phyloP scores from a whole-genome alignment of 257 asterid species.

The Fraxinus anomala region DNA sequence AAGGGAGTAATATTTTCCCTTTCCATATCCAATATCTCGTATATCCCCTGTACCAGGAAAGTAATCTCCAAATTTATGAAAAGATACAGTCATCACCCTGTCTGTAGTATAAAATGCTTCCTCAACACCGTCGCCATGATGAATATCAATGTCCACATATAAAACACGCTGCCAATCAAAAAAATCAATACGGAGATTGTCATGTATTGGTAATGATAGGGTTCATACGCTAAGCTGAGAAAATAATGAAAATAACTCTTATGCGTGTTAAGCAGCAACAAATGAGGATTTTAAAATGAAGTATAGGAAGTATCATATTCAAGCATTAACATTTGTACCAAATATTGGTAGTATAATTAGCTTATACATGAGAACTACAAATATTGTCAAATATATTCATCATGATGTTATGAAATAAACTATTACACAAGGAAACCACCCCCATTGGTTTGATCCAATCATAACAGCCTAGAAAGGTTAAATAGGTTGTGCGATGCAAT shows the following conservation, averaged over 20 bases:
- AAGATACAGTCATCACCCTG: conserved; percentile 71
- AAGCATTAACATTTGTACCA: conserved; percentile 12
- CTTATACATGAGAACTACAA: neutral
- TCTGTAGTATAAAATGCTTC: conserved; percentile 71
- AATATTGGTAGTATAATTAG: conserved; percentile 3
- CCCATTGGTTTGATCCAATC: neutral
- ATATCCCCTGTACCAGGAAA: conserved; percentile 70
- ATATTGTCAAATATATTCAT: neutral
- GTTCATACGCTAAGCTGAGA: neutral
- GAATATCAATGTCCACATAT: conserved; percentile 65
- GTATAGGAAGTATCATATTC: neutral
- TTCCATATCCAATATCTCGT: conserved; percentile 60
- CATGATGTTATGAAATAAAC: neutral
- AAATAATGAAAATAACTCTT: neutral
- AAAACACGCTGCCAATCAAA: conserved; percentile 51
- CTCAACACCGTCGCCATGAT: conserved; percentile 71
- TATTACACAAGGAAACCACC: neutral
- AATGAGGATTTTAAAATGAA: conserved; percentile 2
- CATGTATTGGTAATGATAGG: conserved; percentile 2
- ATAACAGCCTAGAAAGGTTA: neutral
- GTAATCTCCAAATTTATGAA: conserved; percentile 68
- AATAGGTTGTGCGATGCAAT: neutral
- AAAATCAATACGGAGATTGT: conserved; percentile 11
- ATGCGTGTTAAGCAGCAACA: neutral
- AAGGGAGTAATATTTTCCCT: conserved; percentile 63